A percentile compares a stretch with the other conserved stretches of the same genome.
These are phyloP conservation scores for Friedmanniomyces simplex DNA, from an alignment of 495 filamentous ascomycete species.

Conservation along the genomic window DNA sequence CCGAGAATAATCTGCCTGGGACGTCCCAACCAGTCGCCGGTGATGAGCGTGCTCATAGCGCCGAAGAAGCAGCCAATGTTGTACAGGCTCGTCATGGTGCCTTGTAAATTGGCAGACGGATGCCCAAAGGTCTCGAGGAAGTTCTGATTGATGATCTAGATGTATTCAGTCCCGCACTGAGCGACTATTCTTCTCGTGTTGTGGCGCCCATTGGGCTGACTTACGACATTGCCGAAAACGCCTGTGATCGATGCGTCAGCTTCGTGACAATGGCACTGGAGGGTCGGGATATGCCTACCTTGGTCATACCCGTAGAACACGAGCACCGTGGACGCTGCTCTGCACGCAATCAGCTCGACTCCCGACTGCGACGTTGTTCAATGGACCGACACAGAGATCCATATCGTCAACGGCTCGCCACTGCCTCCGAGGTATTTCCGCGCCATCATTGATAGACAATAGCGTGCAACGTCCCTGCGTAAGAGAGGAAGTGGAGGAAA, in stretches of 20 bases:
- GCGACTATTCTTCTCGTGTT: background rate
- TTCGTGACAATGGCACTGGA: background rate
- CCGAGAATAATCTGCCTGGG: conserved; percentile 17
- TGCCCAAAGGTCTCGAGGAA: conserved; percentile 19
- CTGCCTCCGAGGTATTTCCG: conserved; percentile 12
- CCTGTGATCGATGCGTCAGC: background rate
- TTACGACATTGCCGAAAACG: conserved; percentile 22
- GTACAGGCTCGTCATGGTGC: conserved; percentile 49
- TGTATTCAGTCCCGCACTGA: background rate
- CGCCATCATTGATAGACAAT: conserved; percentile 1
- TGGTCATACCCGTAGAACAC: conserved; percentile 14
- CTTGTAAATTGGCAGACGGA: conserved; percentile 33
- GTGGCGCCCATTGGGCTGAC: background rate
- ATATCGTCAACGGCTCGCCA: conserved; percentile 8
- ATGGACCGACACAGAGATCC: conserved; percentile 8
- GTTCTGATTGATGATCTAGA: conserved; percentile 8
- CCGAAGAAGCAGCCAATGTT: conserved; percentile 17
- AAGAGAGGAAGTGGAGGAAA: background rate
- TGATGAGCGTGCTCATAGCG: conserved; percentile 8
- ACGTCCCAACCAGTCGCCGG: conserved; percentile 17
- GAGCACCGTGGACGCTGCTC: conserved; percentile 10
- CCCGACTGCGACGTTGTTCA: background rate
- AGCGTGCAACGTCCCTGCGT: background rate
- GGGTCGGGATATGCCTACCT: background rate
- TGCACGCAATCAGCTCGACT: background rate